Evolutionary conservation across 2,329 filamentous ascomycete genomes (phyloP).

Genomic region (Pezizomycotina sp.): DNA sequence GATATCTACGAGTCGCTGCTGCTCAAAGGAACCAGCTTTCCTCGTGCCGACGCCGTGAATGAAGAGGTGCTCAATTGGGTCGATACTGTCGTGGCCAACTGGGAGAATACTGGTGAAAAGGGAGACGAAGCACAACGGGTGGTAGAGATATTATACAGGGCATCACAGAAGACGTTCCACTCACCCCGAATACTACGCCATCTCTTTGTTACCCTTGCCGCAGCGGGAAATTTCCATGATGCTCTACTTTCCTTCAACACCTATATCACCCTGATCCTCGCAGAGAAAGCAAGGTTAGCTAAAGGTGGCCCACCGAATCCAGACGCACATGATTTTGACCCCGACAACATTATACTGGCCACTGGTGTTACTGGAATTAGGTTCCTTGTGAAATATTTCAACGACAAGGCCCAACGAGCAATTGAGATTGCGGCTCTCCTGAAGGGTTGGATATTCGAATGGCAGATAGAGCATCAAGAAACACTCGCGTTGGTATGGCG

Average conservation of each 20-base stretch:
- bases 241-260: slow-evolving; percentile 83
- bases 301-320: slow-evolving; percentile 51
- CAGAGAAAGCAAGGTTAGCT: slow-evolving; percentile 65
- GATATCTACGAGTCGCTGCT: slow-evolving; percentile 62
- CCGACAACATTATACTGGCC: slow-evolving; percentile 57
- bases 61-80: slow-evolving; percentile 69
- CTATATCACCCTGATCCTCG: slow-evolving; percentile 74
- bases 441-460: slow-evolving; percentile 56
- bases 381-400: slow-evolving; percentile 68
- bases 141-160: slow-evolving; percentile 75
- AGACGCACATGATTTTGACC: slow-evolving; percentile 54
- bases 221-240: slow-evolving; percentile 79
- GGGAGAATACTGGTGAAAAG: slow-evolving; percentile 63
- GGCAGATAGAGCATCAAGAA: slow-evolving; percentile 34
- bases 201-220: slow-evolving; percentile 72
- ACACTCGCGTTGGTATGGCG: slow-evolving; percentile 59
- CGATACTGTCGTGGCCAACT: slow-evolving; percentile 64
- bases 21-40: slow-evolving; percentile 64
- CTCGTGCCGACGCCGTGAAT: slow-evolving; percentile 63
- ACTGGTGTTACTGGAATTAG: slow-evolving; percentile 67
- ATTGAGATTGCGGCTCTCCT: slow-evolving; percentile 52
- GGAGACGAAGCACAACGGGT: slow-evolving; percentile 37
- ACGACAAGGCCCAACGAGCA: slow-evolving; percentile 63
- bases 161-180: slow-evolving; percentile 86
- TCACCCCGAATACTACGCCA: slow-evolving; percentile 76